phyloP scores from a whole-genome alignment of 2,329 filamentous ascomycete genomes.

The Sporothrix protearum region DNA sequence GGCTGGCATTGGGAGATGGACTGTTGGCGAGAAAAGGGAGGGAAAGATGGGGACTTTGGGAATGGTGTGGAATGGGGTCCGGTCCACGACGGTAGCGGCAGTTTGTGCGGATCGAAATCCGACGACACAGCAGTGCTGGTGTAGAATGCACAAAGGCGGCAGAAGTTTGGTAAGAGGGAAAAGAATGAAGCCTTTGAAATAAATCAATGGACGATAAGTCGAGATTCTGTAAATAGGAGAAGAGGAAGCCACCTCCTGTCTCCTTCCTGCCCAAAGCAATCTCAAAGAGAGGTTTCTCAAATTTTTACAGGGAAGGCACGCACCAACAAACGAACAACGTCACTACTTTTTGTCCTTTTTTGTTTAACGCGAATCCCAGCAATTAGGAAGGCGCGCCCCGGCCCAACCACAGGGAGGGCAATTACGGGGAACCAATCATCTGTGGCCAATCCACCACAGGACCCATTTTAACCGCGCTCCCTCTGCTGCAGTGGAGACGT shows the following conservation, averaged over 20 bases:
- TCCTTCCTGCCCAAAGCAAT: neutral
- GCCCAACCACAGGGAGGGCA: neutral
- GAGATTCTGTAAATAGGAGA: neutral
- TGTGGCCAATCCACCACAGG: neutral
- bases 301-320: constrained; percentile 7
- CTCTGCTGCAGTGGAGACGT: neutral
- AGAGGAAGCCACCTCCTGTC: neutral
- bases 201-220: neutral
- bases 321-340: neutral
- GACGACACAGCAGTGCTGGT: neutral
- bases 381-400: neutral
- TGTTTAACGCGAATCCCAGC: neutral
- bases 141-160: neutral
- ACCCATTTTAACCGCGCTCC: neutral
- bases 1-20: neutral
- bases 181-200: neutral
- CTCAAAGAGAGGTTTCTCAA: neutral
- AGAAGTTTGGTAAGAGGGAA: neutral
- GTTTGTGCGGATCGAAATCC: neutral
- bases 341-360: neutral
- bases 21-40: neutral
- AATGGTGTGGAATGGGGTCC: neutral
- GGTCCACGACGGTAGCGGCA: neutral
- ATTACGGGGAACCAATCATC: neutral
- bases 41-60: neutral